Evolutionary conservation across 2,329 filamentous ascomycete species (phyloP).

Genomic region (Thelonectria discophora): DNA sequence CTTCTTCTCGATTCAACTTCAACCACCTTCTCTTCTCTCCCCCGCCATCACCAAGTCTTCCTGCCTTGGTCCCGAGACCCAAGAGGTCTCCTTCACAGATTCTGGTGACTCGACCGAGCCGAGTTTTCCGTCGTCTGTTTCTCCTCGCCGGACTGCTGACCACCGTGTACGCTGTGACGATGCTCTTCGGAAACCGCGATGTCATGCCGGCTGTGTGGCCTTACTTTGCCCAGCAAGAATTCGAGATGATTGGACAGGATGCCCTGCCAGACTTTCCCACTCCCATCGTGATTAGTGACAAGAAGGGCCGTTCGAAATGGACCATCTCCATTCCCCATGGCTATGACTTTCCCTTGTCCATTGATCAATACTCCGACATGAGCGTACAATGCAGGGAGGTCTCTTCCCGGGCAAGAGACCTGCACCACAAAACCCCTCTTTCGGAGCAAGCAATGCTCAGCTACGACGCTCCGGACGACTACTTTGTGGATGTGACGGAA

Average conservation of each 20-base stretch:
- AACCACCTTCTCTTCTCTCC: conserved; percentile 73
- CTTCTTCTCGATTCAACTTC: conserved; percentile 70
- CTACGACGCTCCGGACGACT: conserved; percentile 70
- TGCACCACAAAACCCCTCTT: conserved; percentile 49
- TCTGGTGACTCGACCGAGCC: conserved; percentile 60
- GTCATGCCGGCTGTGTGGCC: conserved; percentile 44
- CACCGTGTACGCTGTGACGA: conserved; percentile 58
- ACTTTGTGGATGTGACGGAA: conserved; percentile 79
- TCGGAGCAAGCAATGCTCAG: conserved; percentile 56
- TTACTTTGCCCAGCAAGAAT: conserved; percentile 61
- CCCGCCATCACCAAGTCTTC: conserved; percentile 77
- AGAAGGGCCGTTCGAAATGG: conserved; percentile 74
- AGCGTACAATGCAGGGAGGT: conserved; percentile 74
- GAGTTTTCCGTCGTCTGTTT: conserved; percentile 64
- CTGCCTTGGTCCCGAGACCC: conserved; percentile 71
- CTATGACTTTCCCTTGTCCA: conserved; percentile 71
- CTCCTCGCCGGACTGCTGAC: conserved; percentile 61
- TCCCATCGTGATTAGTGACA: conserved; percentile 74
- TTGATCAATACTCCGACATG: conserved; percentile 74
- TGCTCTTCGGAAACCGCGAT: conserved; percentile 43
- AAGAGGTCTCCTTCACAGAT: conserved; percentile 66
- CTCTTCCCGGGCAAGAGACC: conserved; percentile 63
- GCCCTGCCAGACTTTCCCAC: conserved; percentile 76
- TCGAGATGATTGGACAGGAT: conserved; percentile 73
- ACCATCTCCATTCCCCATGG: conserved; percentile 80